Evolutionary conservation across 1,284 basidiomycete genomes (phyloP).

Genomic region (Agaricales sp.): DNA sequence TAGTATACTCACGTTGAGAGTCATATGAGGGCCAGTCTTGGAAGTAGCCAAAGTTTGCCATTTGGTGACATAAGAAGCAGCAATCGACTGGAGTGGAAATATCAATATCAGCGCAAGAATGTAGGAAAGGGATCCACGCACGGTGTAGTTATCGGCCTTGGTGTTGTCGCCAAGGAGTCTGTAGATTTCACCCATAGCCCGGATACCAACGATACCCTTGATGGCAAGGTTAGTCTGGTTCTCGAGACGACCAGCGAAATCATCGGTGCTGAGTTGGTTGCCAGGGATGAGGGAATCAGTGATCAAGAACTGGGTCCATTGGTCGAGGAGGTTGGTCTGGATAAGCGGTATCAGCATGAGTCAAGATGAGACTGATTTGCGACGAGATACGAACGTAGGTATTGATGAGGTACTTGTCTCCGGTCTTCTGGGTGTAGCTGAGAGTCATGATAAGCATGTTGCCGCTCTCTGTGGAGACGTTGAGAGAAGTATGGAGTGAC

Average conservation of each 20-base stretch:
- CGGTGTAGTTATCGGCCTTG: slow-evolving; percentile 47
- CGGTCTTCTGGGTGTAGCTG: slow-evolving; percentile 38
- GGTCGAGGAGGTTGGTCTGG: slow-evolving; percentile 38
- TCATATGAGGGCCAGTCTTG: slow-evolving; percentile 40
- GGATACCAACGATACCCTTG: slow-evolving; percentile 55
- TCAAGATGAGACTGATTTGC: slow-evolving; percentile 1
- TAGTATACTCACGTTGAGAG: slow-evolving; percentile 32
- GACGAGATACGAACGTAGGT: slow-evolving; percentile 25
- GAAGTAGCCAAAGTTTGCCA: slow-evolving; percentile 44
- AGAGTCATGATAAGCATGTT: slow-evolving; percentile 53
- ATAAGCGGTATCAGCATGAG: slow-evolving; percentile 1
- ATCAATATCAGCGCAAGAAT: not conserved
- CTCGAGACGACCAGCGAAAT: slow-evolving; percentile 47
- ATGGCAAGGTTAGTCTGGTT: slow-evolving; percentile 59
- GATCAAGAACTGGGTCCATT: slow-evolving; percentile 50
- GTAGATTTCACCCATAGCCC: slow-evolving; percentile 53
- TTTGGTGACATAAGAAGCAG: slow-evolving; percentile 39
- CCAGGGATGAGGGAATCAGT: slow-evolving; percentile 37
- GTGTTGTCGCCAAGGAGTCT: slow-evolving; percentile 36
- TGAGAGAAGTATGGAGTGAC: too few relatives aligned
- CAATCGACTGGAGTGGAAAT: slow-evolving; percentile 27
- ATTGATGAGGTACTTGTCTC: slow-evolving; percentile 29
- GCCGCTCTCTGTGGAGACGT: slow-evolving; percentile 40
- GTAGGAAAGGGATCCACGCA: slow-evolving; percentile 20
- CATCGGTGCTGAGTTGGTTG: slow-evolving; percentile 38